Evolutionary conservation across 2,329 filamentous ascomycete species (phyloP), one percentile per base, ranked within the genome.

Genomic region (Colletotrichum lini): DNA sequence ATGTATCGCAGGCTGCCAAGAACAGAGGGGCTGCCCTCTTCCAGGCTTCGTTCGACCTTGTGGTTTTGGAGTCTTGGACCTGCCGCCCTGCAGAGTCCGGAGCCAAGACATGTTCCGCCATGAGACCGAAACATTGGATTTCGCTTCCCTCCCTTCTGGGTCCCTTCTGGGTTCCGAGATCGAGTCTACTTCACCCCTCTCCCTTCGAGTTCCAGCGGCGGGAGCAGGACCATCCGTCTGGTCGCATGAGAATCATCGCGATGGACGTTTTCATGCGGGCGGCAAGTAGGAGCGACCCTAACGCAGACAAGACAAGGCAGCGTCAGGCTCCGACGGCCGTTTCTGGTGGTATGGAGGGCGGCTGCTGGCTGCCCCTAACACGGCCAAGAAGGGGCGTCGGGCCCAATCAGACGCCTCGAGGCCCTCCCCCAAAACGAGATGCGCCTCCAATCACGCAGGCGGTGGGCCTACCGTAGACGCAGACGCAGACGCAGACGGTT

Each of bases 321-420:
- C 60, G 44, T 72, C 47, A 66, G 70, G 66, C 70, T 72, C 66
- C 70, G 70, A 65, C 60, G 54, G 54, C 70, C 66, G 67, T 70
- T 72, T 72, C 66, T 72, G 70, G 70, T 66, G 54, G 30, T 35
- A 35, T 35, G 30, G 44, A 69, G 42, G 66, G 70, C 70, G 67
- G 70, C 60, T 70, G 66, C 54, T 23, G 69, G 65, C 69, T 47
- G 59, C 65, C 59, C 47, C 54, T 67, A 59, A 65, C n/a, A 64
- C 45, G 65, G 69, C 58, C 30, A 35, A 35, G 44, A 60, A 72
- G 54, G 66, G 66, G 65, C 65, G 49, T 57, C 66, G 49, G 44
- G 49, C 35, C 60, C 70, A 72, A 70, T 66, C 70, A 72, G 47
- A 56, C 60, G 38, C 57, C 47, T 53, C 47, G 61, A 57, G 57